Conservation (phyloP, 345 rosid genomes). For the Salix caprea region DNA sequence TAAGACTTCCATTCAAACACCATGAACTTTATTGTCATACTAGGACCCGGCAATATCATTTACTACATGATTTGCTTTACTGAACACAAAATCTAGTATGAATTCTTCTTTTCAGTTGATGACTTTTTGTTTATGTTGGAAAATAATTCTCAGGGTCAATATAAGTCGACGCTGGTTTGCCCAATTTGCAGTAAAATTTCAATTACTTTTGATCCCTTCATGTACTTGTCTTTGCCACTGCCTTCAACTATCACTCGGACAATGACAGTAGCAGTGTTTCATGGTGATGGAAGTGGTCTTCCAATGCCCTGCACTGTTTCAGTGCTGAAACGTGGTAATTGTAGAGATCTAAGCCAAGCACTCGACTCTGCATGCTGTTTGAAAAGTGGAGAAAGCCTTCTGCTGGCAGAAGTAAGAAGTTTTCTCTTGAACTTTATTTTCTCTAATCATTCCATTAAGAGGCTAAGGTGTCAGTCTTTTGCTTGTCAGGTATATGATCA, state of each 20-base stretch:
- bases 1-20: background rate
- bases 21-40: background rate
- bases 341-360: conserved; percentile 70
- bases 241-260: conserved; percentile 73
- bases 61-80: background rate
- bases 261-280: conserved; percentile 82
- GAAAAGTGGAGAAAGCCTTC: conserved; percentile 65
- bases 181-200: conserved; percentile 82
- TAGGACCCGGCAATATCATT: background rate
- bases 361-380: conserved; percentile 73
- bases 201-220: conserved; percentile 90
- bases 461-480: conserved; percentile 19
- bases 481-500: conserved; percentile 56
- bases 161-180: conserved; percentile 89
- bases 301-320: conserved; percentile 77
- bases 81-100: background rate
- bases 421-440: background rate
- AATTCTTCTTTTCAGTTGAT: background rate
- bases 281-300: conserved; percentile 63
- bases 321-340: conserved; percentile 63
- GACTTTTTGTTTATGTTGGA: conserved; percentile 13
- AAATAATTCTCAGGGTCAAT: conserved; percentile 72
- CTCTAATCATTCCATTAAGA: background rate
- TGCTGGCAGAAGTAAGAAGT: conserved; percentile 69
- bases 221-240: conserved; percentile 88